Evolutionary conservation across 768 basidiomycete species (phyloP), one percentile per base, ranked within the genome.

Genomic region (Kwoniella pini): DNA sequence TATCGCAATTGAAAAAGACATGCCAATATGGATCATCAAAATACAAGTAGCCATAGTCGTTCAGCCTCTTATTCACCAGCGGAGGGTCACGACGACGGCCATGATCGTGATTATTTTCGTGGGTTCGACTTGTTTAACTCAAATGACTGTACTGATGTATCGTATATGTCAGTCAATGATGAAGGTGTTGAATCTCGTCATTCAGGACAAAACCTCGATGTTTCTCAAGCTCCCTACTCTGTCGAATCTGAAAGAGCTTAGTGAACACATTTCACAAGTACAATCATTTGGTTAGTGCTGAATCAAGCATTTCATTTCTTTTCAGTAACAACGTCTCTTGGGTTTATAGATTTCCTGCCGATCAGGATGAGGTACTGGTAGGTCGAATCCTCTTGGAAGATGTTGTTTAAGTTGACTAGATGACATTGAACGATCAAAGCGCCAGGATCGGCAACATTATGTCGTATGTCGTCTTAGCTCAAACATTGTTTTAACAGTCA

Each of bases 351-450:
- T 48, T 64, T 13, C 62, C 62, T 2, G 57, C 42, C 10, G 62
- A 64, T 50, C 51, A 64, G 26, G 62, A 58, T 19, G 62, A 64
- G 30, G 52, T 59, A 13, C 15, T 58, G 24, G 62, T 64, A 39
- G n/a, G 62, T 59, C 27, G 12, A 10, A 11, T 31, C 36, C 17
- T 50, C 26, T 19, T 24, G 22, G 27, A 24, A 19, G 45, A 13
- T 11, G 11, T 36, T 22, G 4, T 21, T 6, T 33, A 12, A 39
- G 40, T 40, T 54, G 60, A 56, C 45, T 6, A 33, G 13, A n/a
- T 30, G 13, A n/a, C 30, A 43, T 19, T 7, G 15, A 24, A 5
- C 11, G 24, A 12, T 40, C 2, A 22, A 31, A 63, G 62, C 49
- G 62, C 13, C 56, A 53, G 38, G 62, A 64, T 36, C 27, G 57